These are phyloP conservation scores for Boletus patriciae DNA, from an alignment of 768 basidiomycete species.

Conservation along the genomic window DNA sequence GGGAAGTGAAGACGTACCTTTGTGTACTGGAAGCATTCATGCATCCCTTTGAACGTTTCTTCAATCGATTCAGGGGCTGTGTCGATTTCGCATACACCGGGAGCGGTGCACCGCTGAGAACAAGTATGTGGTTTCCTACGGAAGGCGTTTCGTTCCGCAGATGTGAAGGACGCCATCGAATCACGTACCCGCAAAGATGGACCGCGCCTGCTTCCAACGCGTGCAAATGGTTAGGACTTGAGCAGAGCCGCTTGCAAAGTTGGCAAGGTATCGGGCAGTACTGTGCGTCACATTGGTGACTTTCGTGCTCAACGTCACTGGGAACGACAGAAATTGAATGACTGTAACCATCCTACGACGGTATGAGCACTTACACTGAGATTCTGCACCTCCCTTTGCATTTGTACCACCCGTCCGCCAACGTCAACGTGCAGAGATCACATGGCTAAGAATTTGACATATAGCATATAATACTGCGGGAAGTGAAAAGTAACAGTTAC, in stretches of 20 bases:
- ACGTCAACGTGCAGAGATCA: conserved; percentile 32
- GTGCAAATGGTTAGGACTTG: conserved; percentile 50
- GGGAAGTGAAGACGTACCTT: conserved; percentile 39
- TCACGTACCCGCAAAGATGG: conserved; percentile 59
- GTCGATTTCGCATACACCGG: conserved; percentile 58
- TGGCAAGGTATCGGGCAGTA: conserved; percentile 56
- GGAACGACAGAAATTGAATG: not conserved
- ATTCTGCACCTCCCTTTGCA: conserved; percentile 46
- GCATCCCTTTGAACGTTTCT: conserved; percentile 61
- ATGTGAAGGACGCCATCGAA: not conserved
- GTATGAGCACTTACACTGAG: conserved; percentile 36
- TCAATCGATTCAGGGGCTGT: conserved; percentile 56
- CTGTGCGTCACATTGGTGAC: conserved; percentile 50
- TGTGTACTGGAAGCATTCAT: conserved; percentile 63
- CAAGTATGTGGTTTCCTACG: conserved; percentile 51
- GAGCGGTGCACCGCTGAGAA: conserved; percentile 40
- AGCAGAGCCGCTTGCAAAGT: conserved; percentile 55
- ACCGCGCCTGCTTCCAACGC: conserved; percentile 39
- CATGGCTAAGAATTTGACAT: conserved; percentile 39
- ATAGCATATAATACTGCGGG: not conserved
- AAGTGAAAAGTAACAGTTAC: conserved; percentile 27
- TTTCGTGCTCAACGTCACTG: conserved; percentile 48
- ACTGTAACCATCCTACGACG: not conserved
- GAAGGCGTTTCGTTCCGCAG: conserved; percentile 8
- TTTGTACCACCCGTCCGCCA: conserved; percentile 32